These are phyloP conservation scores for Myxozyma neotropica DNA, from an alignment of 805 yeast species.

Conservation along the genomic window DNA sequence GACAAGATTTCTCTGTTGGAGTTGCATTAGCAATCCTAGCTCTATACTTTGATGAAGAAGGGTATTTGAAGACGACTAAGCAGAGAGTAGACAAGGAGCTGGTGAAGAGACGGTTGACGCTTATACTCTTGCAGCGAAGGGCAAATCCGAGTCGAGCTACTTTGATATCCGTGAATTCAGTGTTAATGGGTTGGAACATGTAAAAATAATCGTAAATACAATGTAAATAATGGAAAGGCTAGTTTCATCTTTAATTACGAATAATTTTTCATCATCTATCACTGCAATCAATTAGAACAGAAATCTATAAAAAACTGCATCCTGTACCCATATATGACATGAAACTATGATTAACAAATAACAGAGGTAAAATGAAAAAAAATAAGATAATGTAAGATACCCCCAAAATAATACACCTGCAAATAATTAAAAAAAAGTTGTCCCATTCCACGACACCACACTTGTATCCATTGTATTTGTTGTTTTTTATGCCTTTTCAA, in stretches of 20 bases:
- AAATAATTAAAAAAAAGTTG: neutral
- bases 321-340: constrained; percentile 16
- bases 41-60: constrained; percentile 48
- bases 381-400: neutral
- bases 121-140: constrained; percentile 51
- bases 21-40: constrained; percentile 58
- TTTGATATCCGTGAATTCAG: constrained; percentile 67
- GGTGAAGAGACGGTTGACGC: constrained; percentile 59
- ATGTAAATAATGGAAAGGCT: neutral
- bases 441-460: constrained; percentile 12
- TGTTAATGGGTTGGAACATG: constrained; percentile 49
- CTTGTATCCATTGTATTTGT: constrained; percentile 1
- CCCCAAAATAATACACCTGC: constrained; percentile 3
- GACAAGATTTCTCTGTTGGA: constrained; percentile 68
- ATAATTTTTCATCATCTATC: constrained; percentile 9
- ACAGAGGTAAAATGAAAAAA: neutral
- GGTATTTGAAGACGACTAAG: constrained; percentile 39
- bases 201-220: neutral
- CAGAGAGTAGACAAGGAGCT: constrained; percentile 51
- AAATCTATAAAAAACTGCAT: constrained; percentile 4
- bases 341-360: neutral
- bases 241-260: too few relatives aligned
- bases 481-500: neutral
- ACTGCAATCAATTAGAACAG: constrained; percentile 11
- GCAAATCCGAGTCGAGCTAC: constrained; percentile 80